Evolutionary conservation across 441 rosid genomes (phyloP), one percentile per base, ranked within the genome.

Genomic region (Omphalea diandra): DNA sequence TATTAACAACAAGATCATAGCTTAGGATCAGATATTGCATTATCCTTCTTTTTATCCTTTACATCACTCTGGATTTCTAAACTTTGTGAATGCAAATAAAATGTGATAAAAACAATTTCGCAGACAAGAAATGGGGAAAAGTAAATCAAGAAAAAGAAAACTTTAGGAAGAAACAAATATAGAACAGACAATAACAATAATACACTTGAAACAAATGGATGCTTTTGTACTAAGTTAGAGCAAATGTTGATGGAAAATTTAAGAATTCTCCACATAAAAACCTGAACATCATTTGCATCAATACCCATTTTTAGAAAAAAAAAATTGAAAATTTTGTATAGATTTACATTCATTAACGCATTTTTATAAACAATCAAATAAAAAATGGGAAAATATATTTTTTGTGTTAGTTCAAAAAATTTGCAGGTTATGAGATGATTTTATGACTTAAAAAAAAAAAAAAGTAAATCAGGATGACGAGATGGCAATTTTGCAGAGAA

Each of bases 111-210:
- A 43, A 79, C 71, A n/a, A 54, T 50, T 40, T 73, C 75, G 73
- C 80, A 81, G 26, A 74, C 76, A 40, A 86, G 62, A 49, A 90
- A 52, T 2, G 93, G 89, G 5, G 81, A 76, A 60, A 88, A 64
- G 67, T 72, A 90, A 43, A 87, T 24, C 79, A 90, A 66, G 73
- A 84, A 70, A 72, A 67, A 74, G 82, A 92, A 89, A n/a, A 85
- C 76, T 22, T 80, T 73, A 60, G 97, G 96, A 58, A 85, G 77
- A 66, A 81, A 77, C 38, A 85, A 55, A 75, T 83, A 87, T 3
- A 92, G 49, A 40, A 73, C 60, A 54, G 87, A 77, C 35, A 80
- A 65, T 41, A 77, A 55, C 31, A 76, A 47, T 36, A 82, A 61
- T 44, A 74, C 70, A 17, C 73, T 63, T 1, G 88, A 88, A 65